A percentile compares a stretch with the other conserved stretches of the same genome.
phyloP scores from a whole-genome alignment of 73 alveolate genomes.

The Paramecium sonneborni region DNA sequence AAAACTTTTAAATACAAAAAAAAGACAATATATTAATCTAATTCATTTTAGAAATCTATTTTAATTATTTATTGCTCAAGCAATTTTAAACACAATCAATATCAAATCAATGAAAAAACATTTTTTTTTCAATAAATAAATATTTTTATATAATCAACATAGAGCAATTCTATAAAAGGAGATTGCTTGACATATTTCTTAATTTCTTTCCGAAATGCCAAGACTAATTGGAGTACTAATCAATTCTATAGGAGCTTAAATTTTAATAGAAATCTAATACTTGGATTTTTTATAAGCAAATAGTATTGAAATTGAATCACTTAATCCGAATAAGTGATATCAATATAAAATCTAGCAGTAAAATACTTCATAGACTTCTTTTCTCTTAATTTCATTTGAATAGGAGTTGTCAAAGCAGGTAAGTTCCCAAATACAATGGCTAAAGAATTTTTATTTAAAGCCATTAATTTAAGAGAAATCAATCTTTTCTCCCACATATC shows the following conservation, averaged over 20 bases:
- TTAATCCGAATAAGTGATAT: background rate
- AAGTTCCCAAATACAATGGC: background rate
- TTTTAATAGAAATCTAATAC: background rate
- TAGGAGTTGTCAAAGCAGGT: background rate
- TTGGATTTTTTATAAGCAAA: background rate
- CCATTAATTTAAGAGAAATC: background rate
- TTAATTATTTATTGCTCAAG: background rate
- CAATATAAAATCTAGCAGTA: background rate
- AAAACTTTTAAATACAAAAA: background rate
- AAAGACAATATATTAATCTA: background rate
- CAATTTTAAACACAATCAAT: too few relatives aligned
- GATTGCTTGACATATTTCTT: background rate
- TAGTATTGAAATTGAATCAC: background rate
- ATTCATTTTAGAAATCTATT: background rate
- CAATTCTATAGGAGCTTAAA: background rate
- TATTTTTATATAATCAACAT: background rate
- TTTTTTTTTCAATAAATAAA: background rate
- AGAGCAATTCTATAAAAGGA: background rate
- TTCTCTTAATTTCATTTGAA: background rate
- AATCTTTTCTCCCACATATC: background rate
- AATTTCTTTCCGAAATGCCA: background rate
- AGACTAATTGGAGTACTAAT: background rate
- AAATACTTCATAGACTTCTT: background rate
- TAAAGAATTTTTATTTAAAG: background rate
- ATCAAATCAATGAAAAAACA: too few relatives aligned